A percentile compares a stretch with the other conserved stretches of the same genome.
These are phyloP conservation scores for Auricularia sp. DNA, from an alignment of 768 basidiomycete genomes.

Conservation along the genomic window DNA sequence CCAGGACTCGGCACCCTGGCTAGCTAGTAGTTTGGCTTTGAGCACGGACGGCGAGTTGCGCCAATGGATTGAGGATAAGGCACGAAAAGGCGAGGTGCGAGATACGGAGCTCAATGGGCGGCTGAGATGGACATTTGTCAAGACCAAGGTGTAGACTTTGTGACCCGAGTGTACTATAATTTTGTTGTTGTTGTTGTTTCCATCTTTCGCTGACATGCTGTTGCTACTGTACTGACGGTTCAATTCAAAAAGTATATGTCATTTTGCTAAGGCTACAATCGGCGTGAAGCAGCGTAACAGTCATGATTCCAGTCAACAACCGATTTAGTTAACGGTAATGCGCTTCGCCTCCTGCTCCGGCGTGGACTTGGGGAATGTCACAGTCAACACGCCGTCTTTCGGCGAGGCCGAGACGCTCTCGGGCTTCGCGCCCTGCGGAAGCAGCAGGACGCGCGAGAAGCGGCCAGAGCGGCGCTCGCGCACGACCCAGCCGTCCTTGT, in stretches of 20 bases:
- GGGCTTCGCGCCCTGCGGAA: slow-evolving; percentile 38
- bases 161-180: too few species aligned
- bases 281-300: too few species aligned
- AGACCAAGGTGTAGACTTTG: neutral
- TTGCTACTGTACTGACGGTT: too few species aligned
- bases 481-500: slow-evolving; percentile 29
- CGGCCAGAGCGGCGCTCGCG: slow-evolving; percentile 39
- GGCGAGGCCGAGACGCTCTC: slow-evolving; percentile 33
- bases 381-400: slow-evolving; percentile 41
- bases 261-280: too few species aligned
- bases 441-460: slow-evolving; percentile 36
- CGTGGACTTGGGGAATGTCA: slow-evolving; percentile 42
- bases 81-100: neutral
- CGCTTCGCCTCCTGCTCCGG: slow-evolving; percentile 13
- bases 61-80: neutral
- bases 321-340: neutral
- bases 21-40: neutral
- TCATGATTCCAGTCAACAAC: too few species aligned
- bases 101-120: neutral
- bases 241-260: too few species aligned
- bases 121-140: neutral
- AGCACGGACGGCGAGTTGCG: neutral
- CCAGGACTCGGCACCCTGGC: neutral
- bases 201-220: too few species aligned
- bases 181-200: too few species aligned